Conservation (phyloP, 768 basidiomycete genomes). For the Amanita rimosa region DNA sequence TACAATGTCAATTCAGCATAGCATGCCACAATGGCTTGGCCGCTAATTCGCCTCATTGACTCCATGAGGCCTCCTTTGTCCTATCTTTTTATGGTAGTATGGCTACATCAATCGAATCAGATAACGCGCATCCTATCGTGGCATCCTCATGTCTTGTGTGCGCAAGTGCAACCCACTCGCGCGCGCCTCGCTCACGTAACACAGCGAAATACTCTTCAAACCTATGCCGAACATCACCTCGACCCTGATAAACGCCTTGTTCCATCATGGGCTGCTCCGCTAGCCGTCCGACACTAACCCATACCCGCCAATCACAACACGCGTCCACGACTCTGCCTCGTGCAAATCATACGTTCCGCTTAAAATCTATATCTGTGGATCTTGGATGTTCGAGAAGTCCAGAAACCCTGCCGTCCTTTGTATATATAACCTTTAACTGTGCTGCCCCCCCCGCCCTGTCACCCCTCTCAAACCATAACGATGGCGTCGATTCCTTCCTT, state of each 20-base stretch:
- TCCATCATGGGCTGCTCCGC: neutral
- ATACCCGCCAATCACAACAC: neutral
- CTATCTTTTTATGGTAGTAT: neutral
- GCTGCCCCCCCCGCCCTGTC: neutral
- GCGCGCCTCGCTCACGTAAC: no score
- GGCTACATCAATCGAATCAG: neutral
- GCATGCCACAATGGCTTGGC: no score
- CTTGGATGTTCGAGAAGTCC: neutral
- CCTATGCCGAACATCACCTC: neutral
- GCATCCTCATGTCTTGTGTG: neutral
- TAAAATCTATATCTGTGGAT: neutral
- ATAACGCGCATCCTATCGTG: neutral
- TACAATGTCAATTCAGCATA: neutral
- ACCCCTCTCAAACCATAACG: neutral
- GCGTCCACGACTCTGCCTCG: constrained; percentile 7
- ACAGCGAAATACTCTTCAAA: neutral
- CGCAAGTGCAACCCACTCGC: no score
- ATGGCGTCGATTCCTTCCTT: neutral
- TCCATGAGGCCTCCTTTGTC: neutral
- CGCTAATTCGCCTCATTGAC: neutral
- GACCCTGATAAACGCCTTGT: neutral
- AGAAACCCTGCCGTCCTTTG: neutral
- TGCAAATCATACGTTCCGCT: neutral
- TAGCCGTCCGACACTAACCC: neutral
- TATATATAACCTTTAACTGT: constrained; percentile 1